A percentile compares a stretch with the other conserved stretches of the same genome.
Evolutionary conservation across 768 basidiomycete genomes (phyloP).

Genomic region (Tephrocybe rancida): DNA sequence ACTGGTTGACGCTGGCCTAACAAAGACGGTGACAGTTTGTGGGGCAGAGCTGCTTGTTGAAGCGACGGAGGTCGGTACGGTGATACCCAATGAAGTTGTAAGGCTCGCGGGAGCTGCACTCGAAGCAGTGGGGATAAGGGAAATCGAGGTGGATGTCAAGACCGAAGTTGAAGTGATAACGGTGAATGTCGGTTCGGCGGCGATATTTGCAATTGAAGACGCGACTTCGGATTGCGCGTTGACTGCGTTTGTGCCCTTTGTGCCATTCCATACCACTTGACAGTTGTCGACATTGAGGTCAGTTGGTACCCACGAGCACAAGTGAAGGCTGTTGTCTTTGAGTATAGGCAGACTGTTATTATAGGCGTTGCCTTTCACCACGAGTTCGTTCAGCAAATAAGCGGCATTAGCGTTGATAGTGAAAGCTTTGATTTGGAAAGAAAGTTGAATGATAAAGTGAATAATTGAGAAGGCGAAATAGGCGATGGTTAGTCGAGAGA

Average conservation of each 20-base stretch:
- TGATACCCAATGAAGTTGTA: constrained; percentile 4
- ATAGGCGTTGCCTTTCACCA: constrained; percentile 48
- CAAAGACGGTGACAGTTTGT: constrained; percentile 28
- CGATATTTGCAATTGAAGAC: not conserved
- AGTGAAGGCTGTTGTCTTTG: constrained; percentile 45
- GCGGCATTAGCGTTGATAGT: constrained; percentile 63
- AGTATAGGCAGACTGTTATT: constrained; percentile 56
- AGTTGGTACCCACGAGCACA: constrained; percentile 58
- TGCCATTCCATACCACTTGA: constrained; percentile 57
- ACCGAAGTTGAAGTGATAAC: not conserved
- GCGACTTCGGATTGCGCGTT: not conserved
- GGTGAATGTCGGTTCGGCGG: not conserved
- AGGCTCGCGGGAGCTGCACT: constrained; percentile 11
- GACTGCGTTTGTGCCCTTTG: constrained; percentile 10
- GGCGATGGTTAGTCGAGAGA: constrained; percentile 62
- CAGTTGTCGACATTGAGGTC: constrained; percentile 43
- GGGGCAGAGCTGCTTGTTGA: not conserved
- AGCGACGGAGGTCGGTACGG: not conserved
- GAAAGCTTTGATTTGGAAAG: constrained; percentile 69
- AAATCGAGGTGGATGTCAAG: not conserved
- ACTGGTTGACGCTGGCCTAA: constrained; percentile 16
- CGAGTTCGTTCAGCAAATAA: constrained; percentile 50
- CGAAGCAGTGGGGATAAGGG: constrained; percentile 3
- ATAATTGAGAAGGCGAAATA: constrained; percentile 70
- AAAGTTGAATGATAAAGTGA: constrained; percentile 69